These are phyloP conservation scores for Rhododendron kiyosumense DNA, from an alignment of 148 eudicot species.

Conservation along the genomic window DNA sequence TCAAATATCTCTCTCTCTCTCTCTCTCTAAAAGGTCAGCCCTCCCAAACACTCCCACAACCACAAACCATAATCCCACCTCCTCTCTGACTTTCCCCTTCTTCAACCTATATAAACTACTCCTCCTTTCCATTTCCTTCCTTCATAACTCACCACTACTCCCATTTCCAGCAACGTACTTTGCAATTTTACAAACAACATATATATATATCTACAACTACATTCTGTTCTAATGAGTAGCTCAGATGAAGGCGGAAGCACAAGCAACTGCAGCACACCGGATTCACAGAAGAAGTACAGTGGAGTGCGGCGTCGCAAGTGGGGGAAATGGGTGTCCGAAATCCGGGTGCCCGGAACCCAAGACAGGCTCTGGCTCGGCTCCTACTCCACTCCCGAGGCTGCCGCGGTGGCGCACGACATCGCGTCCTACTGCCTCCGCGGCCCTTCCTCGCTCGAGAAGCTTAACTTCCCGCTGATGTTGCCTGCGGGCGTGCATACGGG, in stretches of 20 bases:
- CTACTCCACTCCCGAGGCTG: conserved; percentile 33
- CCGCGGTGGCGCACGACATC: conserved; percentile 34
- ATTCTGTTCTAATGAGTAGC: background rate
- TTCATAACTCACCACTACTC: background rate
- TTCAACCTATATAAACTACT: conserved; percentile 21
- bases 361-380: conserved; percentile 44
- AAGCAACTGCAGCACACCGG: background rate
- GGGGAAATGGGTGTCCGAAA: conserved; percentile 51
- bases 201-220: background rate
- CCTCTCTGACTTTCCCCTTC: conserved; percentile 10
- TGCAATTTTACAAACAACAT: too few relatives aligned
- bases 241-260: background rate
- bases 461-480: conserved; percentile 27
- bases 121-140: too few relatives aligned
- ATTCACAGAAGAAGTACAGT: conserved; percentile 13
- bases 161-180: too few relatives aligned
- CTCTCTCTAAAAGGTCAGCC: background rate
- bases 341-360: conserved; percentile 31
- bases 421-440: conserved; percentile 29
- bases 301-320: conserved; percentile 34
- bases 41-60: background rate
- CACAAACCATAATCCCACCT: background rate
- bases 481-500: conserved; percentile 2
- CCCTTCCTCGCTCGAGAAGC: conserved; percentile 6
- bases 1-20: background rate